Percentiles rank a stretch among this genome's conserved stretches.
These are phyloP conservation scores for Coelastrella sp. DNA, from an alignment of 139 green algal species.

Conservation along the genomic window DNA sequence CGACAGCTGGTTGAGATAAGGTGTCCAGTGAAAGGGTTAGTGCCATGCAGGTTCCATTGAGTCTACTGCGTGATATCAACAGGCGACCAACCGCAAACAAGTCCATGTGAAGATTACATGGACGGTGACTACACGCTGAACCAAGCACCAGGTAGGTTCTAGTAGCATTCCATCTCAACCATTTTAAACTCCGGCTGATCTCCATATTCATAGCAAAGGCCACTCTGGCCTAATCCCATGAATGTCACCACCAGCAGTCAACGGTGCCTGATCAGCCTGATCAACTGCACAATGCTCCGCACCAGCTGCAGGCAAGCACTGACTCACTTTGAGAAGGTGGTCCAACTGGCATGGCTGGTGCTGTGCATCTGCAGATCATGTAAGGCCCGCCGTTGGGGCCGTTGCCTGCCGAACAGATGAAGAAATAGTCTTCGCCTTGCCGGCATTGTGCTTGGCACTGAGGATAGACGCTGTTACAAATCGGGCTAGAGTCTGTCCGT, in stretches of 20 bases:
- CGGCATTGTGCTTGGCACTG: constrained; percentile 26
- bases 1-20: not conserved
- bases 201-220: too few relatives aligned
- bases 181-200: too few relatives aligned
- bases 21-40: not conserved
- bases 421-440: constrained; percentile 33
- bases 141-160: too few relatives aligned
- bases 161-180: too few relatives aligned
- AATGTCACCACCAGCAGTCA: too few relatives aligned
- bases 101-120: too few relatives aligned
- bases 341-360: constrained; percentile 34
- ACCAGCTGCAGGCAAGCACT: too few relatives aligned
- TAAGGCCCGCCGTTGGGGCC: constrained; percentile 36
- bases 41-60: not conserved
- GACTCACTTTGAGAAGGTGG: constrained; percentile 23
- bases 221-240: too few relatives aligned
- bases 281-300: too few relatives aligned
- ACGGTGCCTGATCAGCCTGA: too few relatives aligned
- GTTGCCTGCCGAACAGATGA: constrained; percentile 43
- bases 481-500: constrained; percentile 30
- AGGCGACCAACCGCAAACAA: not conserved
- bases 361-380: constrained; percentile 38
- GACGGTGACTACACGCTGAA: too few relatives aligned
- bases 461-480: constrained; percentile 19
- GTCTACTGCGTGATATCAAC: not conserved